phyloP scores from a whole-genome alignment of 2,329 filamentous ascomycete genomes.

The Neurospora sp. region DNA sequence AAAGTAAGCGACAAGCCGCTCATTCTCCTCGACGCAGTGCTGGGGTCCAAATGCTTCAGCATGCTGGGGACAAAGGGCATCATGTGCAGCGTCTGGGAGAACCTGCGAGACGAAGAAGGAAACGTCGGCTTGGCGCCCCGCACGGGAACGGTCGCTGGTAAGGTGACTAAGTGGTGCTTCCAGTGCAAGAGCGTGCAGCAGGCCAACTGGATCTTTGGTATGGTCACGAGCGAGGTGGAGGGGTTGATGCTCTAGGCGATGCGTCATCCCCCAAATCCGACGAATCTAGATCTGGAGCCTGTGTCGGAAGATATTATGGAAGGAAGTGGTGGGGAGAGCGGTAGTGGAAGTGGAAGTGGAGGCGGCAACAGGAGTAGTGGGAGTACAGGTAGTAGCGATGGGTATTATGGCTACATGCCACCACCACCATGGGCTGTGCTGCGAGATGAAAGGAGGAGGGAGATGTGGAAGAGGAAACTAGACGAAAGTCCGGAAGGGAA shows the following conservation, averaged over 20 bases:
- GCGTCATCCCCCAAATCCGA: background rate
- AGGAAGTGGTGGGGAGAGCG: background rate
- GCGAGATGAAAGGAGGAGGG: background rate
- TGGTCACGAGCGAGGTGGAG: conserved; percentile 33
- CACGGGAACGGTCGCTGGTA: conserved; percentile 41
- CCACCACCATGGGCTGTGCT: background rate
- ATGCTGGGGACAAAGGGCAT: conserved; percentile 77
- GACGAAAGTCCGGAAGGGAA: background rate
- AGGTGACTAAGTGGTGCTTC: conserved; percentile 55
- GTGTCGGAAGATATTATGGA: background rate
- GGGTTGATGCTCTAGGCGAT: conserved; percentile 14
- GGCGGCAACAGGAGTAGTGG: background rate
- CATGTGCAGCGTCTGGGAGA: conserved; percentile 80
- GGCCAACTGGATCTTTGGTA: conserved; percentile 50
- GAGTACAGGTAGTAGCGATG: background rate
- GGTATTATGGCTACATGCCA: background rate
- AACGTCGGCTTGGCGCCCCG: conserved; percentile 42
- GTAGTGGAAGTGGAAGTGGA: background rate
- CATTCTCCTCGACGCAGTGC: conserved; percentile 70
- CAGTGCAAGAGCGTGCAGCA: conserved; percentile 45
- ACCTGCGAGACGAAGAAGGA: conserved; percentile 54
- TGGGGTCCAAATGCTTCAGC: conserved; percentile 78
- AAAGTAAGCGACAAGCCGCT: conserved; percentile 46
- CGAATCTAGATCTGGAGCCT: background rate
- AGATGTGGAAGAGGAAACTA: background rate